phyloP scores from a whole-genome alignment of 2,329 filamentous ascomycete genomes.

The Sporothrix luriei region DNA sequence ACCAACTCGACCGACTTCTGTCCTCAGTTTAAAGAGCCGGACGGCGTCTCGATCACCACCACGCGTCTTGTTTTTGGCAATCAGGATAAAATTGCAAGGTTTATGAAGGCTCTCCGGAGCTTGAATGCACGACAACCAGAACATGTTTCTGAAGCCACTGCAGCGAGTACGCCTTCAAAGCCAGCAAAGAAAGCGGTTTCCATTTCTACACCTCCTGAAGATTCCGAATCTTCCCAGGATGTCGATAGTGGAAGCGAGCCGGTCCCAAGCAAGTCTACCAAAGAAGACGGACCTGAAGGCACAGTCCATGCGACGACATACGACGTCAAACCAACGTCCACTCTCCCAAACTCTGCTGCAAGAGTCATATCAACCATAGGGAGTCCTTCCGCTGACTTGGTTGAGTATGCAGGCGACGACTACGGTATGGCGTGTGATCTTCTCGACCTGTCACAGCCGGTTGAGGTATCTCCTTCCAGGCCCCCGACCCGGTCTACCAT shows the following conservation, averaged over 20 bases:
- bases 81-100: slow-evolving; percentile 30
- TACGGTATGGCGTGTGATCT: slow-evolving; percentile 24
- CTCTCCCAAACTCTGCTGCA: not conserved
- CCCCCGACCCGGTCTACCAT: not conserved
- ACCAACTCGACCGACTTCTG: slow-evolving; percentile 30
- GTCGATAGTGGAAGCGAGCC: not conserved
- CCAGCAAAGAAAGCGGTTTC: not conserved
- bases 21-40: slow-evolving; percentile 34
- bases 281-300: not conserved
- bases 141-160: too few species aligned
- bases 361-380: not conserved
- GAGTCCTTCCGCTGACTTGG: not conserved
- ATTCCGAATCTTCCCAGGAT: not conserved
- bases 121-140: slow-evolving; percentile 18
- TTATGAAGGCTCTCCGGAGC: slow-evolving; percentile 31
- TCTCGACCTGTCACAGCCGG: slow-evolving; percentile 32
- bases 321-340: not conserved
- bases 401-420: slow-evolving; percentile 7
- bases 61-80: slow-evolving; percentile 30
- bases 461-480: not conserved
- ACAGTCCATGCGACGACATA: not conserved
- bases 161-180: not conserved
- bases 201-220: not conserved
- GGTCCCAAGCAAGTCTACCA: not conserved
- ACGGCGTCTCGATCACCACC: slow-evolving; percentile 33